phyloP scores from a whole-genome alignment of 2,329 filamentous ascomycete species.

The Tolypocladium pustulatum region DNA sequence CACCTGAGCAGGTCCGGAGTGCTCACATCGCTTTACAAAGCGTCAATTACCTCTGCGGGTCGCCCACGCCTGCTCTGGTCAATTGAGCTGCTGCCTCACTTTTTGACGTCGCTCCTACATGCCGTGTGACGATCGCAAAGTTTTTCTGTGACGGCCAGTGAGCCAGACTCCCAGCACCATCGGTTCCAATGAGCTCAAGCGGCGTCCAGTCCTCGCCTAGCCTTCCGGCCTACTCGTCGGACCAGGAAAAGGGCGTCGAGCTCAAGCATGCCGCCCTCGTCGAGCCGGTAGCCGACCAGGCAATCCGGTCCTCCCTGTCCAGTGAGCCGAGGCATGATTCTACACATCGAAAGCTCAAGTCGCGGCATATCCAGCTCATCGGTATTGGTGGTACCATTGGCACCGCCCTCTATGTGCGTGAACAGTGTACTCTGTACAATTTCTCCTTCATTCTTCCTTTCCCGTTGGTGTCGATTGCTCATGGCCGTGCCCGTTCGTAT shows the following conservation, averaged over 20 bases:
- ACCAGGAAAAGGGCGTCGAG: not conserved
- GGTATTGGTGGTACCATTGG: slow-evolving; percentile 57
- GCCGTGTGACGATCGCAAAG: not conserved
- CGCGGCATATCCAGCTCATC: slow-evolving; percentile 48
- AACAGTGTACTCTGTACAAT: not conserved
- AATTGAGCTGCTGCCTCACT: not conserved
- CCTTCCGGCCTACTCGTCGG: not conserved
- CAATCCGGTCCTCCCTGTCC: slow-evolving; percentile 8
- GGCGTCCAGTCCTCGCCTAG: not conserved
- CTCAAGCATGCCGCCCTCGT: not conserved
- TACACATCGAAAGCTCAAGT: slow-evolving; percentile 42
- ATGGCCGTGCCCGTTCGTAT: slow-evolving; percentile 6
- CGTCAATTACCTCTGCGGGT: not conserved
- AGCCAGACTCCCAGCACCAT: not conserved
- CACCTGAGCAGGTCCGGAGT: not conserved
- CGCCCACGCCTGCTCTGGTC: not conserved
- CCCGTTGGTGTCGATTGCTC: slow-evolving; percentile 4
- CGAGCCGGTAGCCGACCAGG: not conserved
- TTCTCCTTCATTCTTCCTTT: not conserved
- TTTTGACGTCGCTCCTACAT: not conserved
- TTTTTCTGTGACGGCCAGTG: not conserved
- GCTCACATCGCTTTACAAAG: not conserved
- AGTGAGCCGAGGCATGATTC: slow-evolving; percentile 19
- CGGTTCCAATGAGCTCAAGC: not conserved
- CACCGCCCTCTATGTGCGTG: slow-evolving; percentile 44